Percentiles rank a stretch among this genome's conserved stretches.
Conservation (phyloP, 2,329 filamentous ascomycete genomes). For the Aspergillus awamori region DNA sequence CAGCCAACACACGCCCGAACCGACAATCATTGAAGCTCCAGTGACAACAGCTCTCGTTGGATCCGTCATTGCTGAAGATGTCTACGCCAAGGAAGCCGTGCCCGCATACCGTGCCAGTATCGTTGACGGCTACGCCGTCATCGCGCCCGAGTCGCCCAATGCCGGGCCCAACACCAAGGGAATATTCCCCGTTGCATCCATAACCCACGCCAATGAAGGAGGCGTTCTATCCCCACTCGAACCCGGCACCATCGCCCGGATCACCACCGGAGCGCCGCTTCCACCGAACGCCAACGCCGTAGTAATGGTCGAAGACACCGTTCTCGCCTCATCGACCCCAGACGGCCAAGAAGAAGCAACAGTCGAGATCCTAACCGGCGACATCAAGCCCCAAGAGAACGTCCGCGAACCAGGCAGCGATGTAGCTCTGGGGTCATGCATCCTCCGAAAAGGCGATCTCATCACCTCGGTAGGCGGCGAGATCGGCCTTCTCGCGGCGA, state of each 20-base stretch:
- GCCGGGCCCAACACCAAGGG: slow-evolving; percentile 69
- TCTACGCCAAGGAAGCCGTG: slow-evolving; percentile 78
- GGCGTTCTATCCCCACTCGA: slow-evolving; percentile 64
- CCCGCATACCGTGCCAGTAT: slow-evolving; percentile 95
- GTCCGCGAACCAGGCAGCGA: slow-evolving; percentile 91
- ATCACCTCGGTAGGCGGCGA: slow-evolving; percentile 88
- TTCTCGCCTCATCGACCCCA: slow-evolving; percentile 72
- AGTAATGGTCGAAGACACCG: slow-evolving; percentile 95
- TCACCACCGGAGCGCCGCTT: slow-evolving; percentile 91
- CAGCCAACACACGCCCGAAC: slow-evolving; percentile 68
- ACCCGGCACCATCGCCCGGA: slow-evolving; percentile 78
- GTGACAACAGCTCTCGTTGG: slow-evolving; percentile 72
- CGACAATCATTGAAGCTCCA: slow-evolving; percentile 58
- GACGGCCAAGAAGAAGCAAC: slow-evolving; percentile 84
- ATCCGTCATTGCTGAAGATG: slow-evolving; percentile 78
- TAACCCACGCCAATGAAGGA: slow-evolving; percentile 81
- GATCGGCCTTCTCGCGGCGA: slow-evolving; percentile 83
- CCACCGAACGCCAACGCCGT: slow-evolving; percentile 88
- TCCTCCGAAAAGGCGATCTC: slow-evolving; percentile 77
- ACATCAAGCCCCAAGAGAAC: slow-evolving; percentile 78
- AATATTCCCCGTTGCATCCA: slow-evolving; percentile 78
- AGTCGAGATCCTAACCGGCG: slow-evolving; percentile 80
- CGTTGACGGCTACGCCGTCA: slow-evolving; percentile 91
- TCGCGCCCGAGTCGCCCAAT: slow-evolving; percentile 55
- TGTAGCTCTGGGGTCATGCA: slow-evolving; percentile 67